Conservation (phyloP, 2,329 filamentous ascomycete genomes). For the Cryphonectria japonica region DNA sequence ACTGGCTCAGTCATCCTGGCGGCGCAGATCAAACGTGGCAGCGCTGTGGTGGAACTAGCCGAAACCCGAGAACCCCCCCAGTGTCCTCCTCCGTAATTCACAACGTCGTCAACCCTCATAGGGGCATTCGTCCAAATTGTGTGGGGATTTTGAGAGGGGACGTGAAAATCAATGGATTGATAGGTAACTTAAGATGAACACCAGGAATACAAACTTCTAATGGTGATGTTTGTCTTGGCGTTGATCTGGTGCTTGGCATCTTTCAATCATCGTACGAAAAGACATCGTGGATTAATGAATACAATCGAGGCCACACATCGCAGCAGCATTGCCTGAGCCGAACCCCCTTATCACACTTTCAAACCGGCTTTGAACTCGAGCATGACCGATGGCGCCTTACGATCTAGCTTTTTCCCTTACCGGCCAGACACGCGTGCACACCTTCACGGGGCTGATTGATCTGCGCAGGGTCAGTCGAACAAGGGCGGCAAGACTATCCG, state of each 20-base stretch:
- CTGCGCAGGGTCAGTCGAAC: conserved; percentile 20
- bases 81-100: neutral
- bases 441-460: neutral
- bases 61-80: neutral
- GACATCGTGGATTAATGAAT: neutral
- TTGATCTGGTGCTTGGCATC: neutral
- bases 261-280: neutral
- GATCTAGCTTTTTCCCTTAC: neutral
- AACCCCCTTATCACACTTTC: neutral
- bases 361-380: neutral
- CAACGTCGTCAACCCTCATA: neutral
- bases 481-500: conserved; percentile 13
- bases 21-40: conserved; percentile 27
- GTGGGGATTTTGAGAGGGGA: neutral
- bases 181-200: neutral
- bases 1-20: conserved; percentile 16
- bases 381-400: neutral
- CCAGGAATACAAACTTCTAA: too few relatives aligned
- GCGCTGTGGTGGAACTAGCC: neutral
- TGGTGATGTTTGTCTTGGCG: neutral
- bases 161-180: neutral
- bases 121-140: conserved; percentile 13
- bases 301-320: neutral
- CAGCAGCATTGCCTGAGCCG: neutral
- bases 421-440: neutral